phyloP scores from a whole-genome alignment of 2,329 filamentous ascomycete species.

The Colletotrichum shisoi region DNA sequence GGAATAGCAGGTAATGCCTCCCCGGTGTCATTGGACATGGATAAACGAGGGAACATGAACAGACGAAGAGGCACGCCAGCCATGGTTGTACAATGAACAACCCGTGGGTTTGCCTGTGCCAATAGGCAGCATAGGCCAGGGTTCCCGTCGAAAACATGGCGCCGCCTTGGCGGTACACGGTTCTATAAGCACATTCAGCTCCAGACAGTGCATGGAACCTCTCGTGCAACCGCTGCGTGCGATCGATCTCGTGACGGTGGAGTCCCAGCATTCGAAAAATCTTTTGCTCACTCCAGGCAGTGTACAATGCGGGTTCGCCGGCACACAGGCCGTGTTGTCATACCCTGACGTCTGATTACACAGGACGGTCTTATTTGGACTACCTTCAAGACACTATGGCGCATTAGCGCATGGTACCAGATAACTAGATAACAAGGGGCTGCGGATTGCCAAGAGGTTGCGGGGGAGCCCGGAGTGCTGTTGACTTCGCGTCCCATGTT shows the following conservation, averaged over 20 bases:
- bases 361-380: not conserved
- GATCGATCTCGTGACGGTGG: not conserved
- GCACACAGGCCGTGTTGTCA: not conserved
- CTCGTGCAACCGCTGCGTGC: not conserved
- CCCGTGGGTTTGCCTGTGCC: too few species aligned
- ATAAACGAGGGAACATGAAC: too few species aligned
- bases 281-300: not conserved
- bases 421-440: not conserved
- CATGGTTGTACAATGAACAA: not conserved
- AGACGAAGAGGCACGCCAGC: not conserved
- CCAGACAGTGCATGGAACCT: not conserved
- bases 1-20: rapidly evolving
- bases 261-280: not conserved
- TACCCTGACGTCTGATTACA: not conserved
- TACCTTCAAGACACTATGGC: not conserved
- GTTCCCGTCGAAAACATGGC: not conserved
- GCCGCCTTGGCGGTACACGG: not conserved
- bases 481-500: too few species aligned
- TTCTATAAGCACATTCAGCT: not conserved
- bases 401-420: not conserved
- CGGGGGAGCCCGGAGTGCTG: too few species aligned
- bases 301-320: not conserved
- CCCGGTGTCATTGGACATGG: not conserved
- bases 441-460: not conserved
- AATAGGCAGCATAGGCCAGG: not conserved